Base-by-base conservation (phyloP, 441 rosid genomes). In the Gossypium schwendimanii region DNA sequence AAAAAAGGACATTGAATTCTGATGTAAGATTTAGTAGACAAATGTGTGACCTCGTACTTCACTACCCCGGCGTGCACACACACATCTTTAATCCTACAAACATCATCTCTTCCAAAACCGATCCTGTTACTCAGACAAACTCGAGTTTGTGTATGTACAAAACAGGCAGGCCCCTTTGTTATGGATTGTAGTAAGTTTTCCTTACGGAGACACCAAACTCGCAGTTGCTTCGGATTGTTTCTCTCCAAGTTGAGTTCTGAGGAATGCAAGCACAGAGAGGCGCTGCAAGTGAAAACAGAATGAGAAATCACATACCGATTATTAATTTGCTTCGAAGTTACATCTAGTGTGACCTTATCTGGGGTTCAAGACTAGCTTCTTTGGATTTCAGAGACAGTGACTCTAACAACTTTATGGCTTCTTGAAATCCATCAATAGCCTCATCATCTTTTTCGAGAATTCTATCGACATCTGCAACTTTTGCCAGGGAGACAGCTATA, bases 381-480 rank as follows among this genome's bases (percentile, higher is more conserved):
- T 87, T 87, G 62, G 94, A 67, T 75, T 90, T 91, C 76, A 89
- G 74, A 12, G 85, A 82, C 83, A 89, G 83, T 39, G 92, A 79
- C 77, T 90, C 95, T 81, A 95, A 76, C 78, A 91, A 76, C 69
- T 82, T 80, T 75, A 91, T 87, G 75, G 97, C 97, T 84, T 95
- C 99, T 67, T 79, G 79, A 80, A 95, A 95, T 75, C 92, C 89
- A 63, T 83, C 84, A 64, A 55, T 49, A 4, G 97, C 97, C 75
- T 81, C 80, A 73, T 81, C 84, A 80, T 88, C 92, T 10, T 88
- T 79, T 61, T 89, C 91, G 15, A 91, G 79, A 77, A 55, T 88
- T 77, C 91, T 83, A 82, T 95, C 97, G 0, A 86, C 92, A 75
- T 95, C 99, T 1, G 97, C 97, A 72, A 93, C 97, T 85, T 96